Percentiles rank a stretch among this genome's conserved stretches.
These are phyloP conservation scores for Exophiala lecanii-corni DNA, from an alignment of 2,329 filamentous ascomycete genomes.

Conservation along the genomic window DNA sequence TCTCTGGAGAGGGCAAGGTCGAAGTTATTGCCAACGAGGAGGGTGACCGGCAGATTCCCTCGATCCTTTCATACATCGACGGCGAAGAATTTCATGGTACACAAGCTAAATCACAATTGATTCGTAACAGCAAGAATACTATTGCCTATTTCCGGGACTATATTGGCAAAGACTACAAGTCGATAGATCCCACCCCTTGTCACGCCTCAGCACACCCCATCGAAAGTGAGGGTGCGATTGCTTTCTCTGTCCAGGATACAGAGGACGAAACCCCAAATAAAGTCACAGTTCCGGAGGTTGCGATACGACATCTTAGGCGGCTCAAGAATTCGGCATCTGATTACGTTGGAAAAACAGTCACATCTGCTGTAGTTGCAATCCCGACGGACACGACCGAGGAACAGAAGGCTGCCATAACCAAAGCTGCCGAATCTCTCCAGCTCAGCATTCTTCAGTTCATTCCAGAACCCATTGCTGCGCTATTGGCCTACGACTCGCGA, in stretches of 20 bases:
- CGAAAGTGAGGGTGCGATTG: slow-evolving; percentile 65
- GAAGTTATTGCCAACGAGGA: slow-evolving; percentile 99
- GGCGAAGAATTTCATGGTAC: slow-evolving; percentile 96
- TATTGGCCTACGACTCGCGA: slow-evolving; percentile 86
- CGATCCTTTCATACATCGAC: slow-evolving; percentile 87
- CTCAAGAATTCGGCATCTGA: slow-evolving; percentile 80
- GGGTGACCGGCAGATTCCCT: slow-evolving; percentile 96
- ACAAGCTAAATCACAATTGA: slow-evolving; percentile 88
- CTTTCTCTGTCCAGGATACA: slow-evolving; percentile 81
- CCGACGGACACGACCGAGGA: slow-evolving; percentile 89
- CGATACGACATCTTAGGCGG: slow-evolving; percentile 78
- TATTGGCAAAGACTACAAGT: slow-evolving; percentile 89
- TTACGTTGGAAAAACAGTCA: slow-evolving; percentile 88
- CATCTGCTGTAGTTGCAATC: slow-evolving; percentile 88
- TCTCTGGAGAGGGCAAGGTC: slow-evolving; percentile 79
- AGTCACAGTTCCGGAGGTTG: slow-evolving; percentile 72
- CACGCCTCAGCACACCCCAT: slow-evolving; percentile 89
- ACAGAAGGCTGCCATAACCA: slow-evolving; percentile 75
- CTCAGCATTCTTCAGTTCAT: slow-evolving; percentile 91
- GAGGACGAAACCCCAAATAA: slow-evolving; percentile 60
- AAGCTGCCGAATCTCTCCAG: slow-evolving; percentile 72
- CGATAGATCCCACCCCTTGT: slow-evolving; percentile 92
- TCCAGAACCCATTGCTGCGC: slow-evolving; percentile 80
- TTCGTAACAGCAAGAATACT: slow-evolving; percentile 90
- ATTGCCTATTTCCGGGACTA: slow-evolving; percentile 95